Base-by-base conservation (phyloP, 352 stramenopile genomes). In the Phytophthora chlamydospora region DNA sequence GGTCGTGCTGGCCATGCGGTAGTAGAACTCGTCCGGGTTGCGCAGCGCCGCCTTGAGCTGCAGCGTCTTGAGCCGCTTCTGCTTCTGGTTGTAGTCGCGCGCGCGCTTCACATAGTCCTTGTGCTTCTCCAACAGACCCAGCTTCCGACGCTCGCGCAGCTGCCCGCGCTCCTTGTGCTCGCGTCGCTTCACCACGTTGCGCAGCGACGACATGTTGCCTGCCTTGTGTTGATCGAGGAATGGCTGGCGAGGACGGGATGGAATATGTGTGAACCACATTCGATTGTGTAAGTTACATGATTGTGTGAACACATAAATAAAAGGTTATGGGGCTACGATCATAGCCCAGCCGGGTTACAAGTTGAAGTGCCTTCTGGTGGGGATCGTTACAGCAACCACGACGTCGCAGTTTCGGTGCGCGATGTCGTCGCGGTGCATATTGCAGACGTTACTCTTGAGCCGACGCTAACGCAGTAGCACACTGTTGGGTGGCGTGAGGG, bases 21-120 rank as follows among this genome's bases (percentile, higher is more conserved):
- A 98, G 78, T 99, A 99, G 76, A 99, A 99, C 84, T 99, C 98
- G 76, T 99, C 98, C 11, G 97, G 97, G 71, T 99, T 99, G 57
- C 94, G 84, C 75, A 98, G 89, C n/a, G 91, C 70, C 16, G 94
- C 96, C 69, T 98, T 98, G 45, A 86, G 69, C 47, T 94, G 75
- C 68, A 99, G 86, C 32, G 71, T 76, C 59, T 88, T 84, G 24
- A 99, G 76, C 12, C 79, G 73, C 51, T 93, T 72, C 69, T 97
- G 76, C 83, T 99, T 99, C 17, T 81, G 80, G 75, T 99, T 96
- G 80, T 98, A 98, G 78, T 99, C 93, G 14, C 88, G 73, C 24
- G 97, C 97, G 58, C 97, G 97, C 62, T 95, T 78, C 27, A 96
- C 83, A 87, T 99, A 99, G 79, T 99, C 98, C 70, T 98, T 98